phyloP scores from a whole-genome alignment of 306 rosid species.

The Dalbergia oliveri region DNA sequence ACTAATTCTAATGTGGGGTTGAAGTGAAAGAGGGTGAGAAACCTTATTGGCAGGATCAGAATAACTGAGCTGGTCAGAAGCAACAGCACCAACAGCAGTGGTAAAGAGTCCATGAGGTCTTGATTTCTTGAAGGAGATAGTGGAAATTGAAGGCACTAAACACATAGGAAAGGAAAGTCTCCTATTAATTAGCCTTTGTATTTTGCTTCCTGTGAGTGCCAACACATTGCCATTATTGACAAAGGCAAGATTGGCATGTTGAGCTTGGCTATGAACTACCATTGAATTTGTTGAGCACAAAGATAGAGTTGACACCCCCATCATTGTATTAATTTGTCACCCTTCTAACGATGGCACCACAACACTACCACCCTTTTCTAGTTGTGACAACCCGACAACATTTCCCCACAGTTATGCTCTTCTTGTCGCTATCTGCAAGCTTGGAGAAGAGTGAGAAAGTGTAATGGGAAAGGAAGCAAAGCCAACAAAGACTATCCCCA shows the following conservation, averaged over 20 bases:
- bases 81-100: slow-evolving; percentile 73
- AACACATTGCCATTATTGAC: background rate
- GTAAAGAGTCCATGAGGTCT: slow-evolving; percentile 49
- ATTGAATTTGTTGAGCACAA: slow-evolving; percentile 45
- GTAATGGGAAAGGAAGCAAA: background rate
- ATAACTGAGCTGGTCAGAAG: slow-evolving; percentile 73
- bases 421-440: background rate
- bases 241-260: slow-evolving; percentile 6
- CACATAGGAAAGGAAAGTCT: slow-evolving; percentile 19
- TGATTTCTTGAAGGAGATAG: slow-evolving; percentile 53
- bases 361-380: too few species aligned
- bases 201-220: slow-evolving; percentile 27
- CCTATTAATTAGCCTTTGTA: background rate
- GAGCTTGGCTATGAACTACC: slow-evolving; percentile 27
- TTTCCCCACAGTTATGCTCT: background rate
- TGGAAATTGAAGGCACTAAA: slow-evolving; percentile 36
- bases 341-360: background rate
- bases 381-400: background rate
- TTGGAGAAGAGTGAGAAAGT: background rate
- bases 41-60: slow-evolving; percentile 71
- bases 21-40: background rate
- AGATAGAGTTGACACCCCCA: slow-evolving; percentile 38
- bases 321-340: slow-evolving; percentile 1
- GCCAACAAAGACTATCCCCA: background rate
- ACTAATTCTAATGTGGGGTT: slow-evolving; percentile 23